These are phyloP conservation scores for Glycine tomentella DNA, from an alignment of 306 rosid species.

Conservation along the genomic window DNA sequence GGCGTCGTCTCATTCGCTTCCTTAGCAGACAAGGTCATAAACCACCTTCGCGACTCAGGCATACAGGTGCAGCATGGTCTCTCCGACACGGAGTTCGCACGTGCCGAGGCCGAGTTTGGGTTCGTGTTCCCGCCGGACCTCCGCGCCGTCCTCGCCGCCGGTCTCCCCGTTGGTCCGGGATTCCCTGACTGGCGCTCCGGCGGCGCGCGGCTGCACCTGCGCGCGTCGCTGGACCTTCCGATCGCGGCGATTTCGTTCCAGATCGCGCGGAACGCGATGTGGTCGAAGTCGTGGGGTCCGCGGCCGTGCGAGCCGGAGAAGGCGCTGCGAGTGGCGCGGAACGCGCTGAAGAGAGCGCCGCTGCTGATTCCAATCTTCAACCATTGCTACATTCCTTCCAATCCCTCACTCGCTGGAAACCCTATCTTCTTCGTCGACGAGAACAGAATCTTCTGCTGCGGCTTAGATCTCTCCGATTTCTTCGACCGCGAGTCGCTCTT, in stretches of 20 bases:
- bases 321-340: constrained; percentile 79
- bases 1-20: constrained; percentile 84
- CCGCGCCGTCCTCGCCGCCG: constrained; percentile 86
- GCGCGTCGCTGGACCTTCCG: constrained; percentile 89
- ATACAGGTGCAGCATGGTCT: constrained; percentile 77
- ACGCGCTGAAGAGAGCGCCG: constrained; percentile 92
- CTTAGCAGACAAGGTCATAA: constrained; percentile 67
- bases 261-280: constrained; percentile 80
- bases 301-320: constrained; percentile 86
- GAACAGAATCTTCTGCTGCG: constrained; percentile 89
- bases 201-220: constrained; percentile 83
- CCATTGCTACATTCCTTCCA: constrained; percentile 98
- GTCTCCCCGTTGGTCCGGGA: constrained; percentile 87
- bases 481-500: constrained; percentile 82
- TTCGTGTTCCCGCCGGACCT: constrained; percentile 94
- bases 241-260: constrained; percentile 96
- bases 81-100: constrained; percentile 85
- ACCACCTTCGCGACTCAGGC: constrained; percentile 76
- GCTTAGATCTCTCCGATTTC: constrained; percentile 90
- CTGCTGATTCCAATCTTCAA: constrained; percentile 88
- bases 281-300: constrained; percentile 94
- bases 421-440: constrained; percentile 94
- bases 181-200: constrained; percentile 92
- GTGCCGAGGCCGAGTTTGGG: constrained; percentile 93
- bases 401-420: constrained; percentile 90